These are phyloP conservation scores for Thelonectria blattea DNA, from an alignment of 2,329 filamentous ascomycete species.

Conservation along the genomic window DNA sequence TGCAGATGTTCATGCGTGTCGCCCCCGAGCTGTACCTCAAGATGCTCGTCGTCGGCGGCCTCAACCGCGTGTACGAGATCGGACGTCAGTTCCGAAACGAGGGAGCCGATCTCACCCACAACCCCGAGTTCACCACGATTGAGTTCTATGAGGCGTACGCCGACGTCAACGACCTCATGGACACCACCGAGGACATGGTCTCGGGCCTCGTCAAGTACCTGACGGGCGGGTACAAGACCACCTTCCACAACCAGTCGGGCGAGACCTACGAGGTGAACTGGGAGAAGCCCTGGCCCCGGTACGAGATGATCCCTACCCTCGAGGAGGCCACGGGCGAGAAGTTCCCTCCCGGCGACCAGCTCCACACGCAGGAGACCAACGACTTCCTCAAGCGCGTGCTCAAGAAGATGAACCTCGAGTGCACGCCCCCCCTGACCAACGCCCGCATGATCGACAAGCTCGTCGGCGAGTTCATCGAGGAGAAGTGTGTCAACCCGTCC, in stretches of 20 bases:
- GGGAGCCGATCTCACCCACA: conserved; percentile 77
- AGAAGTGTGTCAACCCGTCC: conserved; percentile 88
- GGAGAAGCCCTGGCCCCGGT: conserved; percentile 89
- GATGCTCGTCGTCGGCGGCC: conserved; percentile 91
- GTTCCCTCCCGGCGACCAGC: conserved; percentile 86
- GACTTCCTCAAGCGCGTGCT: conserved; percentile 84
- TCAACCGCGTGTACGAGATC: conserved; percentile 94
- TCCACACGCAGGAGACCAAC: conserved; percentile 89
- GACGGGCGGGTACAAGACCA: conserved; percentile 84
- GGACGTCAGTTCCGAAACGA: conserved; percentile 97
- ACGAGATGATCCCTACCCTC: conserved; percentile 88
- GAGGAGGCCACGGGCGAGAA: conserved; percentile 91
- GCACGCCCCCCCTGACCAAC: conserved; percentile 88
- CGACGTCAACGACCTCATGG: conserved; percentile 82
- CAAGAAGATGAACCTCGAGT: conserved; percentile 90
- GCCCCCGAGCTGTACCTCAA: conserved; percentile 97
- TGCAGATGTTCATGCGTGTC: conserved; percentile 93
- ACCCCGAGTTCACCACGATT: conserved; percentile 94
- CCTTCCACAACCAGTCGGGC: conserved; percentile 84
- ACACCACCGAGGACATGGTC: conserved; percentile 91
- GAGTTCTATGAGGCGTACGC: conserved; percentile 97
- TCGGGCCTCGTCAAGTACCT: conserved; percentile 87
- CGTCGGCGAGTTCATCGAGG: conserved; percentile 92
- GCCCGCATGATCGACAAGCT: conserved; percentile 96
- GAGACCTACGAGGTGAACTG: conserved; percentile 93